phyloP scores from a whole-genome alignment of 2,329 filamentous ascomycete genomes.

The Ampelomyces quisqualis region DNA sequence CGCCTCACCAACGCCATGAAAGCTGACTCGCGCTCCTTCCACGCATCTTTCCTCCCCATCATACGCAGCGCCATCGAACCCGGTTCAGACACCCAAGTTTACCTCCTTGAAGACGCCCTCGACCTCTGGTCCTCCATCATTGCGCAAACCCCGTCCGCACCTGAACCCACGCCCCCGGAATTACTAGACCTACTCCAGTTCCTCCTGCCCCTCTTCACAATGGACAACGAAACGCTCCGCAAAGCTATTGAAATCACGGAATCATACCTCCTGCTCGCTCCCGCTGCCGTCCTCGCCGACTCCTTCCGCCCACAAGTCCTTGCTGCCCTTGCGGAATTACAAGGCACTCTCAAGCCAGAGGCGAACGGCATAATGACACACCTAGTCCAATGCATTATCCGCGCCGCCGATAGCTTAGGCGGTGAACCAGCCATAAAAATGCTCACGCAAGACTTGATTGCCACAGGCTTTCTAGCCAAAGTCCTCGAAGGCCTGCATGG shows the following conservation, averaged over 20 bases:
- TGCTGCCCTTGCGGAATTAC: constrained; percentile 43
- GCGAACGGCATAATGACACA: constrained; percentile 51
- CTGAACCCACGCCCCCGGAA: constrained; percentile 46
- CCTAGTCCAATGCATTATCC: constrained; percentile 50
- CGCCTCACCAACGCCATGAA: constrained; percentile 86
- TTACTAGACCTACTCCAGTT: constrained; percentile 47
- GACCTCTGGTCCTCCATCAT: constrained; percentile 84
- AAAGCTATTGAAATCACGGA: constrained; percentile 53
- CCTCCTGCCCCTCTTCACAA: constrained; percentile 51
- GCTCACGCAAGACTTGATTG: constrained; percentile 56
- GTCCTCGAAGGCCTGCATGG: constrained; percentile 50
- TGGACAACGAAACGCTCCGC: constrained; percentile 51
- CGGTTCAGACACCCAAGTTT: constrained; percentile 62
- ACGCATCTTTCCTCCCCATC: constrained; percentile 76
- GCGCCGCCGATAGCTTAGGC: constrained; percentile 55
- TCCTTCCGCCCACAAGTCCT: constrained; percentile 45
- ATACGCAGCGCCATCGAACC: constrained; percentile 77
- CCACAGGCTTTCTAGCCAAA: constrained; percentile 59
- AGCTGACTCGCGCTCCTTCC: constrained; percentile 73
- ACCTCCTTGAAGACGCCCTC: constrained; percentile 86
- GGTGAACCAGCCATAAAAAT: constrained; percentile 54
- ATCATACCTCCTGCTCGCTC: constrained; percentile 52
- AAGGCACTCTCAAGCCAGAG: constrained; percentile 52
- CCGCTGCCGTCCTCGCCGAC: constrained; percentile 49
- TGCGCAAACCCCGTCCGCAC: constrained; percentile 55